Evolutionary conservation across 2,329 filamentous ascomycete genomes (phyloP), one percentile per base, ranked within the genome.

Genomic region (Neocucurbitaria cava): DNA sequence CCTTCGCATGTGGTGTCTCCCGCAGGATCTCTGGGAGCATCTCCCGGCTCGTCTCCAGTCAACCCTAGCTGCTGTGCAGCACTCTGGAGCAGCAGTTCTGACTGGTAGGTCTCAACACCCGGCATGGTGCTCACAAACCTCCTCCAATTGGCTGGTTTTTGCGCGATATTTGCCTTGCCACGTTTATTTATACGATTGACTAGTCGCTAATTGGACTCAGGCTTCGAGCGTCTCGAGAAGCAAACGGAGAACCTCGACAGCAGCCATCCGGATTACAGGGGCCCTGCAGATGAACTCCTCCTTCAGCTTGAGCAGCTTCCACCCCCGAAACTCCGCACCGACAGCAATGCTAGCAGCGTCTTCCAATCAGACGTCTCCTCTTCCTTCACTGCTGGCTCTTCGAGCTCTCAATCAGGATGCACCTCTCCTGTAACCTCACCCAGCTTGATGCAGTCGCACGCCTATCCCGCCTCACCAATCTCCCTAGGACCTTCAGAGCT

Each of bases 81-180:
- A 76, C 43, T 73, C 78, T 46, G 79, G 77, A 38, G 80, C 80
- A 17, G 79, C 79, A 33, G 74, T 81, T 30, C 68, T 73, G 58
- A 81, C 78, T 43, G 70, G 77, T 54, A 75, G 56, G 75, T 72
- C 38, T 13, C 38, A 39, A 10, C 49, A 30, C 24, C 30, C 28
- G 44, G 35, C 36, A 23, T 47, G 24, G n/a, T 28, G 41, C 49
- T 11, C 39, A 21, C 35, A 11, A 31, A 13, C 30, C 40, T 17
- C 30, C 30, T 48, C 30, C 30, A 30, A 55, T 46, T 54, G 40
- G 54, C 42, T 43, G 17, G 24, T 17, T 7, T n/a, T 43, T 54
- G 47, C 51, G 48, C 54, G 46, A 55, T 54, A 48, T 50, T 47
- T 42, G n/a, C 26, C 47, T 30, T 31, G 49, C 46, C 46, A 51